These are phyloP conservation scores for Tilletia indica DNA, from an alignment of 1,284 basidiomycete species.

Conservation along the genomic window DNA sequence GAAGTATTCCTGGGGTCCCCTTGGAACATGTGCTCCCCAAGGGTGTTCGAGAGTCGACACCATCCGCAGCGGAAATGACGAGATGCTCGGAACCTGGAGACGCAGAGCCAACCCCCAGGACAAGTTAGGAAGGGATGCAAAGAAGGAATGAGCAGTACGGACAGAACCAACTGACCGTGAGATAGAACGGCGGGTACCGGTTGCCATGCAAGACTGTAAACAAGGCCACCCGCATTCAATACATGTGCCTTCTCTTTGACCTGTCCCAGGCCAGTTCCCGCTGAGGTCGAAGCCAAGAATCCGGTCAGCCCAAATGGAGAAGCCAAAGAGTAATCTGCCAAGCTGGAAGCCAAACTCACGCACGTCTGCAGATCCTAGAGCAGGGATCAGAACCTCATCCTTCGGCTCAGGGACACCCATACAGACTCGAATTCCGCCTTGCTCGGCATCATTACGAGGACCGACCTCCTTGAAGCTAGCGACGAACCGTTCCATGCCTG, in stretches of 20 bases:
- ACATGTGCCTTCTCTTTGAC: constrained; percentile 1
- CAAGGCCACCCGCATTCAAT: background rate
- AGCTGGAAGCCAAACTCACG: background rate
- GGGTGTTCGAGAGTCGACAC: background rate
- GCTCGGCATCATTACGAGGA: constrained; percentile 1
- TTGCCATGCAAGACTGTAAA: constrained; percentile 12
- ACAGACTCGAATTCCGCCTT: background rate
- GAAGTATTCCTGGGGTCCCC: background rate
- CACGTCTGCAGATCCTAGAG: background rate
- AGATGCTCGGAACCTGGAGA: background rate
- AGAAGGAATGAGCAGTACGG: background rate
- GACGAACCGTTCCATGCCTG: background rate
- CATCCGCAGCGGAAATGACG: background rate
- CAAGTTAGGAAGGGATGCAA: background rate
- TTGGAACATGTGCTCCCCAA: background rate
- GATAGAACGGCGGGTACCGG: constrained; percentile 7
- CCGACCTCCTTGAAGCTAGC: constrained; percentile 6
- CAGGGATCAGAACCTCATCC: background rate
- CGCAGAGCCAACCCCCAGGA: background rate
- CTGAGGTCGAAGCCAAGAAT: background rate
- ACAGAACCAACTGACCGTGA: constrained; percentile 2
- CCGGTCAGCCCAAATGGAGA: background rate
- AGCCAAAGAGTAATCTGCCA: background rate
- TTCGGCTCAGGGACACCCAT: background rate
- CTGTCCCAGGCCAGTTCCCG: background rate